These are phyloP conservation scores for Metschnikowia reukaufii DNA, from an alignment of 805 yeast genomes.

Conservation along the genomic window DNA sequence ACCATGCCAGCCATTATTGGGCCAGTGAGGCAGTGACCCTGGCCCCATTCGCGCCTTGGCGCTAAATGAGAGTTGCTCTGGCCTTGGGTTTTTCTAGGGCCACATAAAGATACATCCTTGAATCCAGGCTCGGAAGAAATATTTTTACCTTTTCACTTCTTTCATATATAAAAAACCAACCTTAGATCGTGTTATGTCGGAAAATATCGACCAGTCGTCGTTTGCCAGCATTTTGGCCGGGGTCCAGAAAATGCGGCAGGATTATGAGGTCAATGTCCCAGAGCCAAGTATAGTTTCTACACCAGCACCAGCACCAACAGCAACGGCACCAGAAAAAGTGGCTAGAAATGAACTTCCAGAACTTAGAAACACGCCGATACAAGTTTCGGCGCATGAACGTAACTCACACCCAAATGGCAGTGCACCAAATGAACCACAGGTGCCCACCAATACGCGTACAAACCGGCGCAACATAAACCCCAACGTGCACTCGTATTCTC, in stretches of 20 bases:
- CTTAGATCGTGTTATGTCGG: slow-evolving; percentile 4
- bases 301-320: slow-evolving; percentile 1
- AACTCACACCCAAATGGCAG: neutral
- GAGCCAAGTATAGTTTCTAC: slow-evolving; percentile 3
- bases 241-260: slow-evolving; percentile 59
- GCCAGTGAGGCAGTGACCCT: too few species aligned
- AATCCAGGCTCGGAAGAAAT: neutral
- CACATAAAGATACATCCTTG: too few species aligned
- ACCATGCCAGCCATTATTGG: too few species aligned
- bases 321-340: neutral
- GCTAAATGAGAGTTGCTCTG: too few species aligned
- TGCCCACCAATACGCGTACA: neutral
- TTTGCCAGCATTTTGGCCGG: slow-evolving; percentile 71
- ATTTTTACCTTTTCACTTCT: neutral
- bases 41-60: too few species aligned
- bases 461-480: slow-evolving; percentile 3
- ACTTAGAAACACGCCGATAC: neutral
- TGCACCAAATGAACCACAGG: neutral
- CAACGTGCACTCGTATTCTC: slow-evolving; percentile 19
- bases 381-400: neutral
- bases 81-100: too few species aligned
- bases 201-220: slow-evolving; percentile 54
- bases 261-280: slow-evolving; percentile 24
- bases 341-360: neutral
- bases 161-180: neutral